phyloP scores from a whole-genome alignment of 345 rosid species.

The Eucalyptus coolabah region DNA sequence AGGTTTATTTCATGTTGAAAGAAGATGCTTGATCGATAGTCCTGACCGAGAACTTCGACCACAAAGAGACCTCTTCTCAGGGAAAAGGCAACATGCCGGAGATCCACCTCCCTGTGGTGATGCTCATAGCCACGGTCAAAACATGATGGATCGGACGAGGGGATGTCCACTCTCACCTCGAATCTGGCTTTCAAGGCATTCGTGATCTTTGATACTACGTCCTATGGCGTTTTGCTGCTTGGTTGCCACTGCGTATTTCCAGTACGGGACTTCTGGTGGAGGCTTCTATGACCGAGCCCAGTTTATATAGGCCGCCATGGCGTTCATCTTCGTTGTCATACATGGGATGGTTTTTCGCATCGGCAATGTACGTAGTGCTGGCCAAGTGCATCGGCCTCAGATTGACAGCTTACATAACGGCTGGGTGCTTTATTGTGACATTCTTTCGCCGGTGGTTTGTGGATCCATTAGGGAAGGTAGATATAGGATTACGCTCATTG shows the following conservation, averaged over 20 bases:
- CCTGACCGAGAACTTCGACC: neutral
- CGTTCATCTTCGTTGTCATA: neutral
- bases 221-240: neutral
- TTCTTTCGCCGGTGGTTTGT: neutral
- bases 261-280: neutral
- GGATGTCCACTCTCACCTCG: neutral
- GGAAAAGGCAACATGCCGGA: neutral
- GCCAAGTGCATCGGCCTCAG: neutral
- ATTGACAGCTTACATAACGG: neutral
- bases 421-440: neutral
- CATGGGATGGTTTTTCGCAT: neutral
- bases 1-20: conserved; percentile 5
- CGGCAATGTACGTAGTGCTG: neutral
- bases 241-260: neutral
- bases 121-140: conserved; percentile 3
- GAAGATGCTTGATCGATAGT: neutral
- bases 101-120: neutral
- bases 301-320: neutral
- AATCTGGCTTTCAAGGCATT: neutral
- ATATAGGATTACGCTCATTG: neutral
- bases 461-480: neutral
- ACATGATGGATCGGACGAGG: neutral
- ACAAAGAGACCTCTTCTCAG: neutral
- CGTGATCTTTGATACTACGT: neutral
- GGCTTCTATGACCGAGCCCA: neutral